A percentile compares a stretch with the other conserved stretches of the same genome.
phyloP scores from a whole-genome alignment of 768 basidiomycete genomes.

The Termitomyces sp. region DNA sequence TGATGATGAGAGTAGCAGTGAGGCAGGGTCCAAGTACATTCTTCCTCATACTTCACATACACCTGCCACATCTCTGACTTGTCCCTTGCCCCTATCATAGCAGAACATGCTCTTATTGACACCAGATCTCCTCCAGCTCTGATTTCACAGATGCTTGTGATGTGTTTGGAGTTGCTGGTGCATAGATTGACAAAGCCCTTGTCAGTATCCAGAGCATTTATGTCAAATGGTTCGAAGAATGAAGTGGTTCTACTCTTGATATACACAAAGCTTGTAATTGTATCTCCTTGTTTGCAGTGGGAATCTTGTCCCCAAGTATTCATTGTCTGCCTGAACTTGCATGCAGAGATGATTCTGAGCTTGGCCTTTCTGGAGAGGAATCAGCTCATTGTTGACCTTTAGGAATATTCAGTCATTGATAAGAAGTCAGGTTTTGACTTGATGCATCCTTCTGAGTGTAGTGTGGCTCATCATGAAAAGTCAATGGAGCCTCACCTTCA shows the following conservation, averaged over 20 bases:
- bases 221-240: too few relatives aligned
- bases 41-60: too few relatives aligned
- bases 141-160: background rate
- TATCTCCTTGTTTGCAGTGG: background rate
- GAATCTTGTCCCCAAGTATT: background rate
- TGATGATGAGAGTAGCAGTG: too few relatives aligned
- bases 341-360: background rate
- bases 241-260: background rate
- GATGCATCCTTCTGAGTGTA: background rate
- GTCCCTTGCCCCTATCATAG: rapidly evolving
- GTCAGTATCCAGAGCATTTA: background rate
- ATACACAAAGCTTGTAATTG: too few relatives aligned
- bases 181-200: background rate
- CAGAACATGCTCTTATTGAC: background rate
- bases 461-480: background rate
- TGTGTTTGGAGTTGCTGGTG: background rate
- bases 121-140: background rate
- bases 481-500: background rate
- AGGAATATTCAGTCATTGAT: background rate
- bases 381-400: background rate
- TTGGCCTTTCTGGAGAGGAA: background rate
- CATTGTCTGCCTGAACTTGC: too few relatives aligned
- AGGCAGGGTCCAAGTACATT: too few relatives aligned
- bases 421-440: background rate
- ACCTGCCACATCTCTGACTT: too few relatives aligned